Base-by-base conservation (phyloP, 257 asterid genomes). In the Solanum raphanifolium region DNA sequence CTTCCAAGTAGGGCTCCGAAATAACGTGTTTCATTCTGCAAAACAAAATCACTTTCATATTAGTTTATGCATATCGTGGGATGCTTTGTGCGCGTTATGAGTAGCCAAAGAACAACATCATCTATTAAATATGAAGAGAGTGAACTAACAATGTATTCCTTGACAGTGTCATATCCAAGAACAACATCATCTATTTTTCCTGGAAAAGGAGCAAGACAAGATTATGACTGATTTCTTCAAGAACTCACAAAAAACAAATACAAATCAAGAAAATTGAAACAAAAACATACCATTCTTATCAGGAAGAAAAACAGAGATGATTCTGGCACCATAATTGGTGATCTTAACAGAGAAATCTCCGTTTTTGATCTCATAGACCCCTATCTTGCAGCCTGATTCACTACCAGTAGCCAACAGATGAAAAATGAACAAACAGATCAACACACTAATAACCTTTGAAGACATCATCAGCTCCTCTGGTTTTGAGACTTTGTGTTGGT, bases 251-350 rank as follows among this genome's bases (percentile, higher is more conserved):
- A 79, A 87, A 87, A 62, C 71, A 5, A 79, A 3, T 16, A 43
- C 66, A 81, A 1, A 27, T 43, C 36, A 73, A 35, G 48, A 73
- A 73, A 73, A 73, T 20, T 35, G 18, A 73, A 35, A 73, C 82
- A 73, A 18, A 32, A 16, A 72, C 65, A 25, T 46, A 87, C 89
- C 89, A 87, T 83, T 20, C 65, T 69, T 65, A 71, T 87, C 84
- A 13, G 89, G 89, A 46, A 87, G 87, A 20, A 87, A 8, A 9
- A 87, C 87, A n/a, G 89, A 87, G 41, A 87, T 27, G 6, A 87
- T n/a, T 60, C 72, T 83, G 39, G 89, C 89, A 41, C 89, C 89
- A 46, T 83, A 87, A 58, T 66, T 87, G 18, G 87, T 83, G 1
- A 87, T 25, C 84, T 69, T 83, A 27, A 87, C 81, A 60, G 83